phyloP scores from a whole-genome alignment of 306 rosid species.

The Glycyrrhiza uralensis region DNA sequence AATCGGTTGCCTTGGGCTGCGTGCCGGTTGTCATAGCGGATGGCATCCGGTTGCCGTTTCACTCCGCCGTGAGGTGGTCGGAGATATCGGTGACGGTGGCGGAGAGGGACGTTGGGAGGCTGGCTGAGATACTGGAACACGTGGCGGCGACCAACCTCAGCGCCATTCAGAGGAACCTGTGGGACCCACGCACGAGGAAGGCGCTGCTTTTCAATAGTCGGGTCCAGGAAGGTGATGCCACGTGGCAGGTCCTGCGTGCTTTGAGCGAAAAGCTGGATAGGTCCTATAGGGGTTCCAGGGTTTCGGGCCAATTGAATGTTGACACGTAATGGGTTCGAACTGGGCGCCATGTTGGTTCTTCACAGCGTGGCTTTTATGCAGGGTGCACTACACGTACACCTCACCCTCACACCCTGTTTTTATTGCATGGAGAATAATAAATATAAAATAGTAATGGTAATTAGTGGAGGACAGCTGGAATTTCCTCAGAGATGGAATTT shows the following conservation, averaged over 20 bases:
- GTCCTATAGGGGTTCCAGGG: constrained; percentile 46
- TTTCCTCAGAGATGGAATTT: not conserved
- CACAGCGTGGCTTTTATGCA: not conserved
- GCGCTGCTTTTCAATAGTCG: constrained; percentile 55
- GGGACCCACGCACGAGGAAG: constrained; percentile 57
- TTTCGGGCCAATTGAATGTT: constrained; percentile 30
- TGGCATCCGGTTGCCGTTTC: constrained; percentile 70
- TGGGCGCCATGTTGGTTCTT: not conserved
- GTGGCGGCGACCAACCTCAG: constrained; percentile 80
- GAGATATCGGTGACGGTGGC: constrained; percentile 77
- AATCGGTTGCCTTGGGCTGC: constrained; percentile 79
- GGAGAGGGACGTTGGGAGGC: constrained; percentile 66
- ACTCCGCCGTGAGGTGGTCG: constrained; percentile 62
- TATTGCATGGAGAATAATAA: not conserved
- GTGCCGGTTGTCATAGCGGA: constrained; percentile 91
- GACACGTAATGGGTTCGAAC: constrained; percentile 29
- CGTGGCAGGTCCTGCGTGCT: constrained; percentile 64
- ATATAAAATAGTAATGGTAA: not conserved
- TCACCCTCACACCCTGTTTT: not conserved
- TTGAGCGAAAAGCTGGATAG: constrained; percentile 50
- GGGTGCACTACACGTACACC: not conserved
- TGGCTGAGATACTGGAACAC: constrained; percentile 60
- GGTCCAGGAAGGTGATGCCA: constrained; percentile 80
- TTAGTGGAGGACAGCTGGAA: constrained; percentile 58
- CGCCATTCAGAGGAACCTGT: constrained; percentile 53